Evolutionary conservation across 495 filamentous ascomycete species (phyloP), one percentile per base, ranked within the genome.

Genomic region (Aspergillus hancockii): DNA sequence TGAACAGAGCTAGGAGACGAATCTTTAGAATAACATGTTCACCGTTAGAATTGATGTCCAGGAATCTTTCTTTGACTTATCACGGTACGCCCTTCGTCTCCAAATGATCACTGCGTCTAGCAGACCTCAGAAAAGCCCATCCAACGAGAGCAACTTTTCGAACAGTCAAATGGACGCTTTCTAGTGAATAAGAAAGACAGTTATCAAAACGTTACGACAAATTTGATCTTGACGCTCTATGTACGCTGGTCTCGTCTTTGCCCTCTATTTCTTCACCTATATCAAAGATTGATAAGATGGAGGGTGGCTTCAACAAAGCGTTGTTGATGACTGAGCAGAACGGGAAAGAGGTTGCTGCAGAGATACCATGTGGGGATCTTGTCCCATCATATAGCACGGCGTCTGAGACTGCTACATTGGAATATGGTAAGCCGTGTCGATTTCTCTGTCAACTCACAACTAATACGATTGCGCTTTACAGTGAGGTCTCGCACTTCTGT

Each of bases 271-370:
- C 30, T 21, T 66, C 66, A 38, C 61, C 66, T 5, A 64, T 71
- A 28, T 45, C 41, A 21, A 65, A 52, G 13, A 63, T 71, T 38
- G 63, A 71, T n/a, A 72, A 71, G 53, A 61, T 68, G 58, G 71
- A 74, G 51, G 69, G 71, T 10, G 67, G 66, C 22, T 74, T 69
- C 58, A 71, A 65, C 63, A 72, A 72, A 55, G 69, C 70, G 1
- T 45, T 74, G 13, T 22, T 71, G 31, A 61, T 74, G 49, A 67
- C 55, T 5, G 64, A 56, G 49, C 63, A 67, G 38, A 64, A 71
- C 60, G 68, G 70, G 23, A 60, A 34, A 18, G 65, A 67, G 54
- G 55, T 71, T 25, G 54, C 71, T 52, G 66, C 64, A 5, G 69
- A 71, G 55, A 60, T 70, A 36, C 65, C 70, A 1, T 65, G 61